These are phyloP conservation scores for Monilinia fructigena DNA, from an alignment of 2,329 filamentous ascomycete species.

Conservation along the genomic window DNA sequence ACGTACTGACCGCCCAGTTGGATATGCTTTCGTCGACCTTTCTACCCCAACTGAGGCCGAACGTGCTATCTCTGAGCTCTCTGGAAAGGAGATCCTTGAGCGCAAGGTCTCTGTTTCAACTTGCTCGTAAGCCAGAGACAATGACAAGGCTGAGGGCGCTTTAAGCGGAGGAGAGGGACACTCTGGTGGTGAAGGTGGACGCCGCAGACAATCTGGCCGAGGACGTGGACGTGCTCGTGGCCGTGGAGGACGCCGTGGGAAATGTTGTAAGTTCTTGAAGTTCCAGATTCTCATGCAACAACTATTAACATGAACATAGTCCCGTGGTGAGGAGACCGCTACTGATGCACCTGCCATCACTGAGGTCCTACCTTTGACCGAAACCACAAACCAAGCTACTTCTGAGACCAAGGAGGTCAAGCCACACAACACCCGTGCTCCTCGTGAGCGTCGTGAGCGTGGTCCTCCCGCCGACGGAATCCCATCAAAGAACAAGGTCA, in stretches of 20 bases:
- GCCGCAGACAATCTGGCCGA: slow-evolving; percentile 62
- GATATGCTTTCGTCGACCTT: slow-evolving; percentile 98
- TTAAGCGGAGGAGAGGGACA: slow-evolving; percentile 71
- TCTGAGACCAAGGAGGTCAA: slow-evolving; percentile 48
- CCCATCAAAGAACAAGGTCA: slow-evolving; percentile 99
- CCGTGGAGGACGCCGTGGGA: slow-evolving; percentile 64
- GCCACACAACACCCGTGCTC: slow-evolving; percentile 46
- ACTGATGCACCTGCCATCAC: slow-evolving; percentile 50
- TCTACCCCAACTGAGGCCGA: slow-evolving; percentile 92
- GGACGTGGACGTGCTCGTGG: slow-evolving; percentile 65
- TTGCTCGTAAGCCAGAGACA: slow-evolving; percentile 94
- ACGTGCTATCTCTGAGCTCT: slow-evolving; percentile 91
- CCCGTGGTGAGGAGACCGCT: slow-evolving; percentile 42
- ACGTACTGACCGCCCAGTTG: slow-evolving; percentile 95
- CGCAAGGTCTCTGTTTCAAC: slow-evolving; percentile 99
- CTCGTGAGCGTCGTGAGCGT: slow-evolving; percentile 71
- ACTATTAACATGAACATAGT: slow-evolving; percentile 31
- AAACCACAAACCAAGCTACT: slow-evolving; percentile 58
- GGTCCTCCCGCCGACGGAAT: slow-evolving; percentile 96
- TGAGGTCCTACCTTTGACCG: slow-evolving; percentile 59
- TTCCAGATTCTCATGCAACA: background rate
- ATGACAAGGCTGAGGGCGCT: slow-evolving; percentile 70
- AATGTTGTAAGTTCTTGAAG: slow-evolving; percentile 53
- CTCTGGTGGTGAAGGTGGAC: slow-evolving; percentile 62
- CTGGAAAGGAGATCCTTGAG: slow-evolving; percentile 95